Percentiles rank a stretch among this genome's conserved stretches.
phyloP scores from a whole-genome alignment of 208 protist species.

The Naegleria gruberi region DNA sequence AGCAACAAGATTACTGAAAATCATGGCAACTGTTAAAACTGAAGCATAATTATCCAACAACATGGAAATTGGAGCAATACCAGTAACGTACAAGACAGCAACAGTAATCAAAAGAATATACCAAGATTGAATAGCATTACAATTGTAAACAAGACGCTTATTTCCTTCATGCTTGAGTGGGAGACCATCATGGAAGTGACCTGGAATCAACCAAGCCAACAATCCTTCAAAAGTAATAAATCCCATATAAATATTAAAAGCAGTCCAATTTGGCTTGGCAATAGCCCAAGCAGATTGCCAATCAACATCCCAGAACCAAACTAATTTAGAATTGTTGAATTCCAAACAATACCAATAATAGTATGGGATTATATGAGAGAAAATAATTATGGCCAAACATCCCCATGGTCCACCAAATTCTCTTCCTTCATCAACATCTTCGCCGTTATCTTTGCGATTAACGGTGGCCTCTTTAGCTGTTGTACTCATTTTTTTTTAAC shows the following conservation, averaged over 20 bases:
- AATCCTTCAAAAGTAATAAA: not conserved
- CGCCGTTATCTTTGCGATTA: no score
- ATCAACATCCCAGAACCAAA: not conserved
- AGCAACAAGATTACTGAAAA: slow-evolving; percentile 64
- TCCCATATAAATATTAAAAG: not conserved
- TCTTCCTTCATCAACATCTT: not conserved
- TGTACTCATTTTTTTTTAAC: no score
- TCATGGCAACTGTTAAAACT: slow-evolving; percentile 53
- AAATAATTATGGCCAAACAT: not conserved
- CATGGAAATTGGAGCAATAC: not conserved
- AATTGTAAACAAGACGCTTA: not conserved
- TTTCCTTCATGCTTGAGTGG: not conserved
- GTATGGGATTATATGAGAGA: slow-evolving; percentile 11
- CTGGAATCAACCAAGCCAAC: not conserved
- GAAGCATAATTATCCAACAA: slow-evolving; percentile 14
- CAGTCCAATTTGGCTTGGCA: not conserved
- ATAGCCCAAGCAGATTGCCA: not conserved
- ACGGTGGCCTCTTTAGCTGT: no score
- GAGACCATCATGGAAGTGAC: not conserved
- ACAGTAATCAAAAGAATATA: not conserved
- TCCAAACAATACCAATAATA: slow-evolving; percentile 18
- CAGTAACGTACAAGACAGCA: not conserved
- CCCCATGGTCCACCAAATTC: slow-evolving; percentile 20
- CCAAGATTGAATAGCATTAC: slow-evolving; percentile 19
- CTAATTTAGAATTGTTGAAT: not conserved